Conservation (phyloP, 179 eudicot species). For the Camellia oleifera region DNA sequence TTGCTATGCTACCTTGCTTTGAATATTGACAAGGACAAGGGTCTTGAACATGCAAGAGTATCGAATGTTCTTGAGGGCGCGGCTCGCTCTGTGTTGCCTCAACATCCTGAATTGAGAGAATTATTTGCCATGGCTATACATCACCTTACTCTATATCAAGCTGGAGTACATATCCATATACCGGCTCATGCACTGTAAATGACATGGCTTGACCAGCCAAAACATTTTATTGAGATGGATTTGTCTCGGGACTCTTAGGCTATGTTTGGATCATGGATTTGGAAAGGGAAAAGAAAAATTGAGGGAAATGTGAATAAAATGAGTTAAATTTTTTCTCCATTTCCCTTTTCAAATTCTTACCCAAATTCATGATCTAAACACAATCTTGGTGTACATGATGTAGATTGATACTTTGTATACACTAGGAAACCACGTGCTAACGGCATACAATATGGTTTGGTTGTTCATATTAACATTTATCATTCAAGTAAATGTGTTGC, state of each 20-base stretch:
- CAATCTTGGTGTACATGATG: no score
- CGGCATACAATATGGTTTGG: no score
- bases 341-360: no score
- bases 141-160: slow-evolving; percentile 53
- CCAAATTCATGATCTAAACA: no score
- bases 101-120: slow-evolving; percentile 39
- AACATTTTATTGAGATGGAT: slow-evolving; percentile 11
- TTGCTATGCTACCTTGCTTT: slow-evolving; percentile 50
- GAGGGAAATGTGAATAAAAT: no score
- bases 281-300: no score
- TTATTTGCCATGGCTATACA: slow-evolving; percentile 45
- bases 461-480: no score
- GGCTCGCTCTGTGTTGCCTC: slow-evolving; percentile 39
- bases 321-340: no score
- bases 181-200: slow-evolving; percentile 25
- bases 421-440: no score
- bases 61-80: slow-evolving; percentile 49
- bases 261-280: no score
- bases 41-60: slow-evolving; percentile 49
- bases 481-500: no score
- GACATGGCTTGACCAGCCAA: slow-evolving; percentile 23
- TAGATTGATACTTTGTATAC: no score
- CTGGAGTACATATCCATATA: slow-evolving; percentile 40
- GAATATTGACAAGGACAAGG: slow-evolving; percentile 54
- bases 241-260: slow-evolving; percentile 10